Conservation (phyloP, 2,329 filamentous ascomycete species). For the Ophiostoma sp. region DNA sequence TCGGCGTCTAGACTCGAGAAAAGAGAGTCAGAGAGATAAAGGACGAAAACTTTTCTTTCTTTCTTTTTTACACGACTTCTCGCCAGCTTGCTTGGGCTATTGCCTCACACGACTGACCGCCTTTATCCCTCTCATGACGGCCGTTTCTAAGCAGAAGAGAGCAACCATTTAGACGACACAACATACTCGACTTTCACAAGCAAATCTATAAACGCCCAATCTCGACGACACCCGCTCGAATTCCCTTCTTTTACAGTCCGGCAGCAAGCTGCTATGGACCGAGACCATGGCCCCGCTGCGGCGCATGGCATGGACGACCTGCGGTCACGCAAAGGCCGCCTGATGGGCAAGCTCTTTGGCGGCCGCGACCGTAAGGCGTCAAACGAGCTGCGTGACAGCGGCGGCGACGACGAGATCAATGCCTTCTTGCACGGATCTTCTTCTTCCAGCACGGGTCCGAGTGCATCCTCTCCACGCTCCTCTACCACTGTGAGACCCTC, state of each 20-base stretch:
- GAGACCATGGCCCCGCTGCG: constrained; percentile 24
- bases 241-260: not conserved
- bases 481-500: constrained; percentile 30
- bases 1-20: constrained; percentile 2
- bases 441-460: not conserved
- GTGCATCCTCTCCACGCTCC: constrained; percentile 20
- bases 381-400: constrained; percentile 41
- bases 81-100: not conserved
- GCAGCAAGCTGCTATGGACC: constrained; percentile 25
- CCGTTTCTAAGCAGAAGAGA: not conserved
- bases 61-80: not conserved
- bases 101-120: not conserved
- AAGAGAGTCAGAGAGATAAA: not conserved
- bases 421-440: constrained; percentile 59
- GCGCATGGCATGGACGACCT: constrained; percentile 24
- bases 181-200: not conserved
- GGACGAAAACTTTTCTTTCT: not conserved
- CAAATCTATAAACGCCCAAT: not conserved
- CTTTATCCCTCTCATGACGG: not conserved
- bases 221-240: not conserved
- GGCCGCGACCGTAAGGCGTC: constrained; percentile 41
- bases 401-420: constrained; percentile 46
- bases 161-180: not conserved
- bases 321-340: constrained; percentile 51
- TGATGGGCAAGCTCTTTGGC: constrained; percentile 65